A percentile compares a stretch with the other conserved stretches of the same genome.
phyloP scores from a whole-genome alignment of 179 eudicot genomes.

The Heliamphora pulchella region DNA sequence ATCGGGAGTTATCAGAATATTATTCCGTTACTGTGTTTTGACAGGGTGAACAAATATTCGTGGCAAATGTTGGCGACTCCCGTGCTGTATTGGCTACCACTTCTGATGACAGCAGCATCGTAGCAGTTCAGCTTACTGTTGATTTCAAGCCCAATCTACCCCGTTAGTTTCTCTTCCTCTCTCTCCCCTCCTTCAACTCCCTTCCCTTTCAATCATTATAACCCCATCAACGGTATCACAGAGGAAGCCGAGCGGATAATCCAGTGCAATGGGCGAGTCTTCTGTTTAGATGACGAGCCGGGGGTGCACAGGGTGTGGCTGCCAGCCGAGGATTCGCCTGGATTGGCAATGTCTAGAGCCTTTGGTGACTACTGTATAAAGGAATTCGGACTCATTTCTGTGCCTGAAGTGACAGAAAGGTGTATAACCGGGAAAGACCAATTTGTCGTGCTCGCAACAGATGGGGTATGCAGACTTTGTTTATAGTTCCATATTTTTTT shows the following conservation, averaged over 20 bases:
- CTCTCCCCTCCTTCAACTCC: not conserved
- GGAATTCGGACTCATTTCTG: conserved; percentile 80
- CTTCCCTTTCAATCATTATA: not conserved
- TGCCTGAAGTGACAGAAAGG: conserved; percentile 80
- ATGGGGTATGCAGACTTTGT: conserved; percentile 60
- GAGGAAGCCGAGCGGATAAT: conserved; percentile 87
- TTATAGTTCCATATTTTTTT: not conserved
- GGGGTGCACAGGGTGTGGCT: conserved; percentile 88
- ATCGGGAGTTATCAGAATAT: too few species aligned
- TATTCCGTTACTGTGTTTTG: conserved; percentile 1
- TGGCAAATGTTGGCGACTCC: conserved; percentile 90
- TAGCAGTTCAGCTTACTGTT: conserved; percentile 70
- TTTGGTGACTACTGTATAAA: conserved; percentile 87
- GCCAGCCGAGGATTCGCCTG: conserved; percentile 68
- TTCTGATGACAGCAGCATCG: conserved; percentile 58
- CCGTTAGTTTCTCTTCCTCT: conserved; percentile 42
- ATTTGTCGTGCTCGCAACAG: conserved; percentile 75
- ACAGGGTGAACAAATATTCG: conserved; percentile 60
- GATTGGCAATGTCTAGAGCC: conserved; percentile 94
- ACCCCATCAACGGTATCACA: conserved; percentile 18
- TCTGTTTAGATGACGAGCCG: conserved; percentile 78
- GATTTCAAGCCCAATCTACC: conserved; percentile 91
- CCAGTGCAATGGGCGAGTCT: conserved; percentile 69
- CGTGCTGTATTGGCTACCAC: conserved; percentile 86
- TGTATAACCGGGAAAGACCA: conserved; percentile 63